Percentiles rank a stretch among this genome's conserved stretches.
Conservation (phyloP, 2,329 filamentous ascomycete species). For the Tolypocladium endophyticum region DNA sequence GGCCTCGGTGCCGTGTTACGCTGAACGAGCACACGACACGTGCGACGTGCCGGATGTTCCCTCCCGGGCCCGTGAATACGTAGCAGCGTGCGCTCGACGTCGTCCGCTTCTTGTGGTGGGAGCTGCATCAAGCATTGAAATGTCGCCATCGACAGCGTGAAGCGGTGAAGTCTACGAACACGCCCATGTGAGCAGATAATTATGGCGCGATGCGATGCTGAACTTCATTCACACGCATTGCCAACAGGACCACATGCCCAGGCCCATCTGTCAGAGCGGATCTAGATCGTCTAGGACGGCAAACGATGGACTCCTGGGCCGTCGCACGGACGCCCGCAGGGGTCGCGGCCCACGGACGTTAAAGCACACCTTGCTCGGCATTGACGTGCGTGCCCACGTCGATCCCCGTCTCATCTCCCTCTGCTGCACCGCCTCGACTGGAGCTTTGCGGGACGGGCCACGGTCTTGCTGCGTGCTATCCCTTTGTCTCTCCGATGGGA, state of each 20-base stretch:
- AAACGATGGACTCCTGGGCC: too few relatives aligned
- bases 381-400: background rate
- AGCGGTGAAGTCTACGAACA: background rate
- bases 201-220: background rate
- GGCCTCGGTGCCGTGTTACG: background rate
- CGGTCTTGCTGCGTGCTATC: background rate
- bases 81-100: background rate
- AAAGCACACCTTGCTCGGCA: background rate
- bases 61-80: background rate
- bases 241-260: background rate
- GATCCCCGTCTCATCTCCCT: background rate
- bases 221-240: background rate
- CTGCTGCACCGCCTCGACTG: background rate
- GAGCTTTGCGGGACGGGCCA: background rate
- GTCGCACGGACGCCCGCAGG: background rate
- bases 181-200: background rate
- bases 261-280: background rate
- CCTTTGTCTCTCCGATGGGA: background rate
- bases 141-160: background rate
- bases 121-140: background rate
- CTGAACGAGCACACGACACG: background rate
- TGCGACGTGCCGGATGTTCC: background rate
- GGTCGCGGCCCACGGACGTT: background rate
- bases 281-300: background rate
- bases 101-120: background rate